These are phyloP conservation scores for Phytophthora capsici DNA, from an alignment of 352 stramenopile species.

Conservation along the genomic window DNA sequence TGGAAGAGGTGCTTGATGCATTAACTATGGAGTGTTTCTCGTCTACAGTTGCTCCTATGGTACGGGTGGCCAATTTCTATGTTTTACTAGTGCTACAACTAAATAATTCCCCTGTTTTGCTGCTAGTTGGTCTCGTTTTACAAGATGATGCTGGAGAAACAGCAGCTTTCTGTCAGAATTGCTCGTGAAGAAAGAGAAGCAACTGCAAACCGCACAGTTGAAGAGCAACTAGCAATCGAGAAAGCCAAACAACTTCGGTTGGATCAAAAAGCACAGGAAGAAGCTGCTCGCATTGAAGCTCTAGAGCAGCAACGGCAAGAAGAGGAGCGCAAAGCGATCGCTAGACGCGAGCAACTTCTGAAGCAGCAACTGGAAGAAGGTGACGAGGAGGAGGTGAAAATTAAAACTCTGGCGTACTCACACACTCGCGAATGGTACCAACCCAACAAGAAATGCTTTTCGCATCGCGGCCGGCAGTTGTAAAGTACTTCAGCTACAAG, in stretches of 20 bases:
- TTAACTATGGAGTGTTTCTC: constrained; percentile 50
- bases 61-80: neutral
- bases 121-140: constrained; percentile 47
- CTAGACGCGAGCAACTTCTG: constrained; percentile 30
- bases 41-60: constrained; percentile 27
- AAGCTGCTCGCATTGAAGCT: constrained; percentile 28
- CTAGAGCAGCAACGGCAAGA: constrained; percentile 26
- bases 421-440: constrained; percentile 69
- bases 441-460: constrained; percentile 69
- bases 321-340: constrained; percentile 27
- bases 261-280: constrained; percentile 28
- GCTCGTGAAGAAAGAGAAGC: constrained; percentile 35
- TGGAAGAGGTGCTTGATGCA: constrained; percentile 47
- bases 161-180: constrained; percentile 27
- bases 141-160: constrained; percentile 39
- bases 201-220: constrained; percentile 27
- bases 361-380: constrained; percentile 55
- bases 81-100: too few relatives aligned
- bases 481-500: constrained; percentile 27
- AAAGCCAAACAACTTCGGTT: constrained; percentile 22
- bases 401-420: constrained; percentile 62
- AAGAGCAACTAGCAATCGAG: constrained; percentile 29
- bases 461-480: constrained; percentile 60
- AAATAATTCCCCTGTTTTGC: neutral
- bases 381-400: constrained; percentile 65